These are phyloP conservation scores for Chionographis japonica DNA, from an alignment of 106 monocot genomes.

Conservation along the genomic window DNA sequence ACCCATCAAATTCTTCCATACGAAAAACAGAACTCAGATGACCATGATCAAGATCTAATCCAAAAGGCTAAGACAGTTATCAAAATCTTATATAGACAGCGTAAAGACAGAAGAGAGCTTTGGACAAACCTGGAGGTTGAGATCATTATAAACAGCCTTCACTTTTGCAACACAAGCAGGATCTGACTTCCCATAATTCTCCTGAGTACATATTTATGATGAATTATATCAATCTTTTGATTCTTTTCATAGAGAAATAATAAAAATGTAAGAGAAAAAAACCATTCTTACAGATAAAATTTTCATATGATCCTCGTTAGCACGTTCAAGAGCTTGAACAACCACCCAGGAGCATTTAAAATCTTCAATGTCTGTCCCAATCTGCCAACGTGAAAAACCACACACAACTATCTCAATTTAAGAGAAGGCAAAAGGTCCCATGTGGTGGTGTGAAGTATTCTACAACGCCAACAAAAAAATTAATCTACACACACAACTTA, in stretches of 20 bases:
- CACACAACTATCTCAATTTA: neutral
- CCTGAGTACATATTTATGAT: slow-evolving; percentile 40
- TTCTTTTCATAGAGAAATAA: neutral
- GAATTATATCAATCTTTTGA: neutral
- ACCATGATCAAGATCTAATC: too few relatives aligned
- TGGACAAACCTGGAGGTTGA: slow-evolving; percentile 67
- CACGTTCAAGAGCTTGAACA: slow-evolving; percentile 80
- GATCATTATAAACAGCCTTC: slow-evolving; percentile 76
- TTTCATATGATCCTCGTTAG: slow-evolving; percentile 52
- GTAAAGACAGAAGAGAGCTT: neutral
- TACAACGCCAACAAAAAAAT: neutral
- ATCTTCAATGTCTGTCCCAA: slow-evolving; percentile 97
- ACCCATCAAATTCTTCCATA: too few relatives aligned
- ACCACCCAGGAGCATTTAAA: slow-evolving; percentile 96
- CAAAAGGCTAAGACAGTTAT: too few relatives aligned
- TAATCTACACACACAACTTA: neutral
- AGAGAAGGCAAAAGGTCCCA: neutral
- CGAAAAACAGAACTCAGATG: too few relatives aligned
- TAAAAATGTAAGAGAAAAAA: neutral
- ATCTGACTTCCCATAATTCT: slow-evolving; percentile 88
- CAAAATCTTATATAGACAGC: neutral
- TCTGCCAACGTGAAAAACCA: slow-evolving; percentile 27
- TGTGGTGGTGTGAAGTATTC: neutral
- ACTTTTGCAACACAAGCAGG: slow-evolving; percentile 60
- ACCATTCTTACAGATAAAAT: slow-evolving; percentile 42